Conservation (phyloP, 441 rosid species). For the California macrophylla region DNA sequence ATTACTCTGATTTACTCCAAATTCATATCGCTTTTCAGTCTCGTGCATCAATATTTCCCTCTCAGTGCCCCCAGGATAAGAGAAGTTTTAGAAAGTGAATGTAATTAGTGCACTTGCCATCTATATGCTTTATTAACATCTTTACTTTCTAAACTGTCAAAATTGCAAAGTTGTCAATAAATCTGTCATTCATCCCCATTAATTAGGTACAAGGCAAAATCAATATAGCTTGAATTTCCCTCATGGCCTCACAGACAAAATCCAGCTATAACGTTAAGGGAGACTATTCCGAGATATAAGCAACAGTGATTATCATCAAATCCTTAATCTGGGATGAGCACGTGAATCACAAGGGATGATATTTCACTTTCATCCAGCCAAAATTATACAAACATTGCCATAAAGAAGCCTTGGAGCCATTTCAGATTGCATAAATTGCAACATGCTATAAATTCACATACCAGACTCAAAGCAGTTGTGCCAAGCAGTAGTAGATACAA, state of each 20-base stretch:
- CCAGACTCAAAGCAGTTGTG: conserved; percentile 90
- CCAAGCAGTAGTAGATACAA: conserved; percentile 84
- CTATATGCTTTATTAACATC: not conserved
- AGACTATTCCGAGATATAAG: no score
- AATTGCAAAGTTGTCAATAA: not conserved
- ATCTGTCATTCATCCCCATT: not conserved
- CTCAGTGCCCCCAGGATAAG: no score
- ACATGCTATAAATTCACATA: conserved; percentile 24
- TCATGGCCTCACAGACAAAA: not conserved
- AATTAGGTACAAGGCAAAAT: no score
- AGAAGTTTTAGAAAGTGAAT: not conserved
- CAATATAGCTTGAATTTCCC: not conserved
- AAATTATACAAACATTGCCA: not conserved
- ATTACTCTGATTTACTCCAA: not conserved
- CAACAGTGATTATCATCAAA: not conserved
- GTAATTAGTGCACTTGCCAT: not conserved
- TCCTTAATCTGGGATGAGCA: not conserved
- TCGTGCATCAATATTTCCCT: no score
- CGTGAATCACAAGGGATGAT: not conserved
- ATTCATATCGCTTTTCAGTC: not conserved
- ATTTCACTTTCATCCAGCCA: not conserved
- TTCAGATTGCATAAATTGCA: not conserved
- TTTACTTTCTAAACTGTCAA: not conserved
- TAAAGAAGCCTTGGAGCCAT: not conserved
- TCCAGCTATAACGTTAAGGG: not conserved